phyloP scores from a whole-genome alignment of 2,329 filamentous ascomycete genomes.

The Talaromyces albobiverticillius region DNA sequence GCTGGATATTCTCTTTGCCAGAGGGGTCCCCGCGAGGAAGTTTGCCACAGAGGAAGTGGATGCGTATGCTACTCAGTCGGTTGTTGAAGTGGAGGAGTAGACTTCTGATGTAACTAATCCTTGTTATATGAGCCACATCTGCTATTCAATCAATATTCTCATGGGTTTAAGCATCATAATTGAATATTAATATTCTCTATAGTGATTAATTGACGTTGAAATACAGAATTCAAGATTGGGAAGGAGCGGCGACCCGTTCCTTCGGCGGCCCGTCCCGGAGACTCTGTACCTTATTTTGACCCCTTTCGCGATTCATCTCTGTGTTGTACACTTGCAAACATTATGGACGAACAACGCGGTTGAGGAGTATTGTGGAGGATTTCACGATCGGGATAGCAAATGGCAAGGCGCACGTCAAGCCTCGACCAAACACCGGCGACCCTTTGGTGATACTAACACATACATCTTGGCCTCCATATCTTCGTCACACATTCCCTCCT shows the following conservation, averaged over 20 bases:
- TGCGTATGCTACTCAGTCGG: constrained; percentile 48
- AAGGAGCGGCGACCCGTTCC: background rate
- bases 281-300: background rate
- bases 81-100: constrained; percentile 5
- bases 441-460: constrained; percentile 40
- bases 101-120: no score
- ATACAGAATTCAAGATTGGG: background rate
- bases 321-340: background rate
- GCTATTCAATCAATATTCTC: background rate
- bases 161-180: no score
- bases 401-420: background rate
- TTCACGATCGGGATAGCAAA: no score
- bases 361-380: no score
- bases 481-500: constrained; percentile 23
- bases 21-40: constrained; percentile 67
- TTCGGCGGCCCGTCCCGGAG: no score
- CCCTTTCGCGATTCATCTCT: no score
- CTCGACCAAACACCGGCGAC: constrained; percentile 36
- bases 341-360: no score
- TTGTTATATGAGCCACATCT: background rate
- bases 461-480: constrained; percentile 43
- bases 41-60: constrained; percentile 61
- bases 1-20: constrained; percentile 55
- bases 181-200: no score
- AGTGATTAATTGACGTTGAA: background rate